A percentile compares a stretch with the other conserved stretches of the same genome.
phyloP scores from a whole-genome alignment of 306 rosid genomes.

The Cicer chorassanicum region DNA sequence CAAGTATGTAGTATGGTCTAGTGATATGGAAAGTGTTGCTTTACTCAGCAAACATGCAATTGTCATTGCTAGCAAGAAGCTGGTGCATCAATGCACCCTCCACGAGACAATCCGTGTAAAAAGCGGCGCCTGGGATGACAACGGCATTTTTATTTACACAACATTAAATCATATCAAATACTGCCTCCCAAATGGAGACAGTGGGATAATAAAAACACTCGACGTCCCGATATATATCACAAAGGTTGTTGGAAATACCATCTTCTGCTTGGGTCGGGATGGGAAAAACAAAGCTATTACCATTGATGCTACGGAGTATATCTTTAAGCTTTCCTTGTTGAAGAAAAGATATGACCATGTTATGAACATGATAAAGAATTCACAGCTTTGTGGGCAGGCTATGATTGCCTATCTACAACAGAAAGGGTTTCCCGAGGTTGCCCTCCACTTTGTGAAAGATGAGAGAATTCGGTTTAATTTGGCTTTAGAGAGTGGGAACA shows the following conservation, averaged over 20 bases:
- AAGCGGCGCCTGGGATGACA: conserved; percentile 98
- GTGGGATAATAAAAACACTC: conserved; percentile 86
- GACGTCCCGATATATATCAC: conserved; percentile 92
- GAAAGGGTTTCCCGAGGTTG: conserved; percentile 95
- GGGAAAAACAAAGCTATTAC: conserved; percentile 75
- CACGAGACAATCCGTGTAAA: conserved; percentile 96
- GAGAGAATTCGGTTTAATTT: conserved; percentile 85
- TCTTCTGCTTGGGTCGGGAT: conserved; percentile 92
- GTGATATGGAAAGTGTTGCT: conserved; percentile 86
- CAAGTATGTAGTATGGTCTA: conserved; percentile 89
- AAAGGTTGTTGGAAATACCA: conserved; percentile 75
- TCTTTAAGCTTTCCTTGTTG: conserved; percentile 79
- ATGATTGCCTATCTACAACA: conserved; percentile 94
- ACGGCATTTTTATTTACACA: conserved; percentile 88
- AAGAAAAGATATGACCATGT: conserved; percentile 84
- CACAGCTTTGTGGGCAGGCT: conserved; percentile 96
- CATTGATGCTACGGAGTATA: conserved; percentile 85
- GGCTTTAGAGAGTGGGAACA: conserved; percentile 95
- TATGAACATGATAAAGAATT: conserved; percentile 88
- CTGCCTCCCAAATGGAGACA: conserved; percentile 91
- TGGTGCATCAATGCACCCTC: conserved; percentile 91
- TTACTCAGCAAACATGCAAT: conserved; percentile 95
- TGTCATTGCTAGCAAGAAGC: conserved; percentile 81
- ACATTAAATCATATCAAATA: conserved; percentile 90
- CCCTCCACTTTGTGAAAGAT: conserved; percentile 95